These are phyloP conservation scores for Penicillium glabrum DNA, from an alignment of 2,329 filamentous ascomycete genomes.

Conservation along the genomic window DNA sequence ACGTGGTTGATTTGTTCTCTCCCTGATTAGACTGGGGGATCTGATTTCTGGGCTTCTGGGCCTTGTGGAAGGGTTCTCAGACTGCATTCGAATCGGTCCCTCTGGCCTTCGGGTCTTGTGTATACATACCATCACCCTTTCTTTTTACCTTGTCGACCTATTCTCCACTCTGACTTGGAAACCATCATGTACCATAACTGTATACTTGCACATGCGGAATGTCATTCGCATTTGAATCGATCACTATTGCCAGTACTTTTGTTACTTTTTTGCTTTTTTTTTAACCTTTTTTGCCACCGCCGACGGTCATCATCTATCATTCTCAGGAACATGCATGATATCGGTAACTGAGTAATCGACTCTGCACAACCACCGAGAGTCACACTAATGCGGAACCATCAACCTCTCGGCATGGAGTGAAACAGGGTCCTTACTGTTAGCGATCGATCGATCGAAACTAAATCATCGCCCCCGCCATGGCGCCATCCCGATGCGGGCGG, in stretches of 20 bases:
- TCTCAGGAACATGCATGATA: neutral
- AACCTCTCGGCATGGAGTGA: neutral
- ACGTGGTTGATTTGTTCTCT: slow-evolving; percentile 15
- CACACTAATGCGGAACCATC: neutral
- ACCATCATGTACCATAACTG: slow-evolving; percentile 26
- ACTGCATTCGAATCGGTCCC: slow-evolving; percentile 1
- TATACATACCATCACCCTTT: slow-evolving; percentile 18
- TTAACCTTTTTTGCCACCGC: slow-evolving; percentile 19
- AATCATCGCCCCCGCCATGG: slow-evolving; percentile 24
- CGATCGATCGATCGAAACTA: slow-evolving; percentile 2
- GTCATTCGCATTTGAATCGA: neutral
- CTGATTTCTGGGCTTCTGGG: neutral
- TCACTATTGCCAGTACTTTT: neutral
- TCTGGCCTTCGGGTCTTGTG: slow-evolving; percentile 17
- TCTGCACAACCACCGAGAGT: neutral
- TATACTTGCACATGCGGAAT: slow-evolving; percentile 22
- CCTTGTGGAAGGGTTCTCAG: neutral
- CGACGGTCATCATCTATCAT: neutral
- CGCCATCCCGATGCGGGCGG: slow-evolving; percentile 22
- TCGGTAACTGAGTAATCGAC: neutral
- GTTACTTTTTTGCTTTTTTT: neutral
- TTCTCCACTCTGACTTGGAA: slow-evolving; percentile 26
- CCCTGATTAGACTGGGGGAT: slow-evolving; percentile 16
- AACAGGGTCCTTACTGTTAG: neutral
- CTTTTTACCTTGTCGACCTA: slow-evolving; percentile 6